These are phyloP conservation scores for Quercus lobata DNA, from an alignment of 331 rosid genomes.

Conservation along the genomic window DNA sequence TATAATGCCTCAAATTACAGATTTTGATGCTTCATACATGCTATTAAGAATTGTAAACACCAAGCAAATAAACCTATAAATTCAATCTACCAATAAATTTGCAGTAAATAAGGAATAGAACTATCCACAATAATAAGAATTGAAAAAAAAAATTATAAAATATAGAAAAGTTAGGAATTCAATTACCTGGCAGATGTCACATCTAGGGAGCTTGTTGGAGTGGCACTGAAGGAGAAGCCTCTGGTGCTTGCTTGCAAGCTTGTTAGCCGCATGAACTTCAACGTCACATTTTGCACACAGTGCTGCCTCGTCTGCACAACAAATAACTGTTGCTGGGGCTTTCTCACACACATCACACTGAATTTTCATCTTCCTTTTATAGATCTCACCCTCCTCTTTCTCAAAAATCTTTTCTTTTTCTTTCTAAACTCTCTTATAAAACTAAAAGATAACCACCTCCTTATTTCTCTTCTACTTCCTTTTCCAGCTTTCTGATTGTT, in stretches of 20 bases:
- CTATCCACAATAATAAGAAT: not conserved
- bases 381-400: not conserved
- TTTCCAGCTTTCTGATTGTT: not conserved
- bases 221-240: conserved; percentile 75
- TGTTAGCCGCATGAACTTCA: conserved; percentile 89
- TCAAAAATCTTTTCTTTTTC: not conserved
- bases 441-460: not conserved
- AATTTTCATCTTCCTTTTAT: conserved; percentile 55
- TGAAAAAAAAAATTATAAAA: not conserved
- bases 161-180: not conserved
- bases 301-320: conserved; percentile 93
- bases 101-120: not conserved
- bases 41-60: not conserved
- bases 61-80: not conserved
- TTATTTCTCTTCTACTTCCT: not conserved
- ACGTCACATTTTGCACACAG: conserved; percentile 79
- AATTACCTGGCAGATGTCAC: conserved; percentile 88
- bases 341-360: conserved; percentile 96
- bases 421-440: not conserved
- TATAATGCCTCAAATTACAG: not conserved
- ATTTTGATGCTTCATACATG: not conserved
- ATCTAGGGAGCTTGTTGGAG: conserved; percentile 76
- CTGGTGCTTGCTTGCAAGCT: conserved; percentile 92
- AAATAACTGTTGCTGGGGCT: conserved; percentile 77
- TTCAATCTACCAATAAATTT: not conserved